These are phyloP conservation scores for Globisporangium uncinulatum DNA, from an alignment of 352 stramenopile genomes.

Conservation along the genomic window DNA sequence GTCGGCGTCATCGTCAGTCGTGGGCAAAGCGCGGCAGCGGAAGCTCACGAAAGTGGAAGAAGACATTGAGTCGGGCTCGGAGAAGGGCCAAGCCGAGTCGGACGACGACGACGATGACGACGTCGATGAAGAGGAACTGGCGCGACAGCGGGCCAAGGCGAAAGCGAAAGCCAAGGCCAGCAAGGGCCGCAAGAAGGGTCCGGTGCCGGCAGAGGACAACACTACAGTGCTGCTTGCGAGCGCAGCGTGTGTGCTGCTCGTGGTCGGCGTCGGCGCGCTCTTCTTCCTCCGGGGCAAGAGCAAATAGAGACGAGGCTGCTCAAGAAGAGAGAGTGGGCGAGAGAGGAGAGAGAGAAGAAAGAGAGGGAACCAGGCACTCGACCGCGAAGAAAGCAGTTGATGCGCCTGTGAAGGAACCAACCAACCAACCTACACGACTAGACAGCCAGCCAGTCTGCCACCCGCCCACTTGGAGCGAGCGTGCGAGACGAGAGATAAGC, in stretches of 20 bases:
- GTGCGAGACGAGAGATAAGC: not conserved
- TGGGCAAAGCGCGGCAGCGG: slow-evolving; percentile 23
- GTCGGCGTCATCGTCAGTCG: slow-evolving; percentile 26
- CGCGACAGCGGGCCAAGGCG: slow-evolving; percentile 10
- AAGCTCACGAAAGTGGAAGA: slow-evolving; percentile 82
- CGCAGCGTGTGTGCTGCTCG: slow-evolving; percentile 35
- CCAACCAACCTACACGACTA: not conserved
- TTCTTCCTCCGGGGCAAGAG: slow-evolving; percentile 64
- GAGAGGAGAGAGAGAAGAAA: not conserved
- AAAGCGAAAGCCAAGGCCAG: slow-evolving; percentile 31
- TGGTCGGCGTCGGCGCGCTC: slow-evolving; percentile 41
- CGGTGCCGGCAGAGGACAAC: slow-evolving; percentile 2
- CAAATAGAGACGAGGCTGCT: slow-evolving; percentile 11
- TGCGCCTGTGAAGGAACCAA: not conserved
- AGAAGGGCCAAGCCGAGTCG: slow-evolving; percentile 17
- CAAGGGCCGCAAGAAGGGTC: slow-evolving; percentile 22
- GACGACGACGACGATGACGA: slow-evolving; percentile 32
- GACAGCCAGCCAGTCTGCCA: not conserved
- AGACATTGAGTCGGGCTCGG: slow-evolving; percentile 39
- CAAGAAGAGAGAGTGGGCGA: not conserved
- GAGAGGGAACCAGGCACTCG: not conserved
- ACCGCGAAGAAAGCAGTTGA: not conserved
- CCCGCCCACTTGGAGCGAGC: not conserved
- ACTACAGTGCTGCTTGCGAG: slow-evolving; percentile 24
- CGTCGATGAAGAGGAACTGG: slow-evolving; percentile 32